These are phyloP conservation scores for Lodderomyces jiufengensis DNA, from an alignment of 1,139 yeast species.

Conservation along the genomic window DNA sequence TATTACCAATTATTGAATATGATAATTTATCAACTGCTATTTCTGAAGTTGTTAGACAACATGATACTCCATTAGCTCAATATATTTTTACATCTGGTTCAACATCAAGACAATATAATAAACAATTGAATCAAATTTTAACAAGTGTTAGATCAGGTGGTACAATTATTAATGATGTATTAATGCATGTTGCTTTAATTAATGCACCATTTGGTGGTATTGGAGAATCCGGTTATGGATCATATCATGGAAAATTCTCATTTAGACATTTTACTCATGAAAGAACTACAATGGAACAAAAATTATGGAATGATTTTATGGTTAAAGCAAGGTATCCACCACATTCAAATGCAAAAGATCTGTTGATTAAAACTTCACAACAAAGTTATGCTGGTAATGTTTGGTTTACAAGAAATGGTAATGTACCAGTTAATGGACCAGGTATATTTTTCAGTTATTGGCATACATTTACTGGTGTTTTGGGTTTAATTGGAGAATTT, in stretches of 20 bases:
- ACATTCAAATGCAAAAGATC: slow-evolving; percentile 34
- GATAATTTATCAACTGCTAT: slow-evolving; percentile 47
- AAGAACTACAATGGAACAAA: slow-evolving; percentile 67
- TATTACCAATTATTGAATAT: slow-evolving; percentile 69
- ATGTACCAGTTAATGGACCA: slow-evolving; percentile 38
- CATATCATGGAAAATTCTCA: slow-evolving; percentile 77
- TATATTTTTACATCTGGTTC: slow-evolving; percentile 62
- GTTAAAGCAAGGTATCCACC: slow-evolving; percentile 72
- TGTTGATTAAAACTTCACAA: slow-evolving; percentile 24
- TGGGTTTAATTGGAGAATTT: slow-evolving; percentile 18
- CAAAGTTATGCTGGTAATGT: slow-evolving; percentile 27
- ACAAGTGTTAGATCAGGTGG: slow-evolving; percentile 70
- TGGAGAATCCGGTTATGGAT: slow-evolving; percentile 77
- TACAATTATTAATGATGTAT: slow-evolving; percentile 64
- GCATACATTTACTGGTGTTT: slow-evolving; percentile 31
- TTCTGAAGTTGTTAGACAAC: slow-evolving; percentile 42
- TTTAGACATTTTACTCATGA: slow-evolving; percentile 74
- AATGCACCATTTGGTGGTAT: slow-evolving; percentile 90
- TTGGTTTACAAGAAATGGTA: slow-evolving; percentile 36
- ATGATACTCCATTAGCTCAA: slow-evolving; percentile 86
- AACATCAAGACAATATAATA: slow-evolving; percentile 31
- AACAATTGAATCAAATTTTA: slow-evolving; percentile 51
- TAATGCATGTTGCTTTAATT: slow-evolving; percentile 69
- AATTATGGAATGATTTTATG: slow-evolving; percentile 60
- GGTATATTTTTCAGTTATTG: slow-evolving; percentile 29